Conservation (phyloP, 78 protist species). For the Diacronema lutheri region DNA sequence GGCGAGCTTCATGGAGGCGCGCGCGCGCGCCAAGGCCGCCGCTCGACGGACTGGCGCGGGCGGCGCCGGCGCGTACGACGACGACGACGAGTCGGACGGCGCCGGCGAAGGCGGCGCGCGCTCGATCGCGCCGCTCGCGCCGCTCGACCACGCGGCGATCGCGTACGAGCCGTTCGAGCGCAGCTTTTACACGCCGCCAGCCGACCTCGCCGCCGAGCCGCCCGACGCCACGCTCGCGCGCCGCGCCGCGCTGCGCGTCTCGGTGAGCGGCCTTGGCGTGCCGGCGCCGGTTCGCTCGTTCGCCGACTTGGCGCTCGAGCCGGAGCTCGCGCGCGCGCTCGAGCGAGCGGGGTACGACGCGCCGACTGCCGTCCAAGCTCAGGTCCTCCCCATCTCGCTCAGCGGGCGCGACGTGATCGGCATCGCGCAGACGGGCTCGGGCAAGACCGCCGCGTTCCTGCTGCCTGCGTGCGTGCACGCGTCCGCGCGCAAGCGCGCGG, state of each 20-base stretch:
- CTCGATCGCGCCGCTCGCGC: neutral
- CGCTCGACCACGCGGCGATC: neutral
- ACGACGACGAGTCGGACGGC: neutral
- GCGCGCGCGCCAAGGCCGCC: neutral
- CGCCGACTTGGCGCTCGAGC: neutral
- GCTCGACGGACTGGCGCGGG: neutral
- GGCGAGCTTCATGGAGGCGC: neutral
- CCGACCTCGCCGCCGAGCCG: neutral
- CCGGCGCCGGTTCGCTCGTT: neutral
- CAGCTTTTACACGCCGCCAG: neutral
- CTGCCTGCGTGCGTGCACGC: conserved; percentile 63
- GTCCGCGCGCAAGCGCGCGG: conserved; percentile 55
- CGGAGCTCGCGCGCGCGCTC: neutral
- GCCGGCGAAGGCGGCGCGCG: neutral
- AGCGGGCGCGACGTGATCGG: conserved; percentile 91
- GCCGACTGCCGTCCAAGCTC: conserved; percentile 92
- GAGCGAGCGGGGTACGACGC: conserved; percentile 39
- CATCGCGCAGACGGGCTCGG: conserved; percentile 82
- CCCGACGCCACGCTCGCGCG: neutral
- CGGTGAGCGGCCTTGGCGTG: neutral
- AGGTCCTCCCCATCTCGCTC: conserved; percentile 86
- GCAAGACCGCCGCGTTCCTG: conserved; percentile 71
- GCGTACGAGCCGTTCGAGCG: neutral
- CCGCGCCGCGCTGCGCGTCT: neutral
- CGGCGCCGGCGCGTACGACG: neutral